Percentiles rank a stretch among this genome's conserved stretches.
These are phyloP conservation scores for Crithidia fasciculata DNA, from an alignment of 208 protist genomes.

Conservation along the genomic window DNA sequence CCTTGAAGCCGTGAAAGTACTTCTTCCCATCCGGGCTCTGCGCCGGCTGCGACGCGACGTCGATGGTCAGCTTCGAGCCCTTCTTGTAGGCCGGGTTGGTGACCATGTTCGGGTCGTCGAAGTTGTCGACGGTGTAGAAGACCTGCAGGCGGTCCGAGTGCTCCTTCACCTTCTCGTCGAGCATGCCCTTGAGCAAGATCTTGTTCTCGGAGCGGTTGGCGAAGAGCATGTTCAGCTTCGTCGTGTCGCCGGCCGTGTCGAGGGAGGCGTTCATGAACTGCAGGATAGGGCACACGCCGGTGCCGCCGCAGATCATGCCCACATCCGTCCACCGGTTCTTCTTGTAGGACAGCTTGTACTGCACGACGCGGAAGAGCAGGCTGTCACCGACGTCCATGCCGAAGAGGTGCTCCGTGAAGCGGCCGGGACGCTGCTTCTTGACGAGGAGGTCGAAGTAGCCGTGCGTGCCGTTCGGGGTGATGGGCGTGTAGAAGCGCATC, in stretches of 20 bases:
- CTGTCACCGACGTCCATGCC: slow-evolving; percentile 83
- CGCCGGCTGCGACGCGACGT: slow-evolving; percentile 42
- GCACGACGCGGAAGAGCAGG: slow-evolving; percentile 78
- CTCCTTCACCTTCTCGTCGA: slow-evolving; percentile 73
- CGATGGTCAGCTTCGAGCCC: slow-evolving; percentile 34
- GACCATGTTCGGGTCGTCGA: slow-evolving; percentile 60
- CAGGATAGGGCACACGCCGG: slow-evolving; percentile 92
- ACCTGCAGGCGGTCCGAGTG: slow-evolving; percentile 83
- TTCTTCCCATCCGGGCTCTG: slow-evolving; percentile 50
- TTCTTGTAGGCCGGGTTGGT: slow-evolving; percentile 52
- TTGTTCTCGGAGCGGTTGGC: slow-evolving; percentile 93
- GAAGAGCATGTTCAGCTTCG: slow-evolving; percentile 86
- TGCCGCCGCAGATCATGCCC: slow-evolving; percentile 91
- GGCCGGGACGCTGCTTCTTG: slow-evolving; percentile 80
- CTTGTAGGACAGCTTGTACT: slow-evolving; percentile 87
- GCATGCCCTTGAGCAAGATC: slow-evolving; percentile 90
- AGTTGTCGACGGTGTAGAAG: slow-evolving; percentile 86
- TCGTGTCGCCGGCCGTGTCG: slow-evolving; percentile 81
- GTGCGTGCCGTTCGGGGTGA: slow-evolving; percentile 85
- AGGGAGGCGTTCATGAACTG: slow-evolving; percentile 91
- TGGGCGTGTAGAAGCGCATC: slow-evolving; percentile 92
- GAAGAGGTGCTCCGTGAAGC: slow-evolving; percentile 88
- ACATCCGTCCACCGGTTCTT: slow-evolving; percentile 81
- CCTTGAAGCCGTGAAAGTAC: slow-evolving; percentile 80
- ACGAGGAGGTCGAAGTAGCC: slow-evolving; percentile 92